Evolutionary conservation across 2,329 filamentous ascomycete genomes (phyloP).

Genomic region (Arthroderma sp.): DNA sequence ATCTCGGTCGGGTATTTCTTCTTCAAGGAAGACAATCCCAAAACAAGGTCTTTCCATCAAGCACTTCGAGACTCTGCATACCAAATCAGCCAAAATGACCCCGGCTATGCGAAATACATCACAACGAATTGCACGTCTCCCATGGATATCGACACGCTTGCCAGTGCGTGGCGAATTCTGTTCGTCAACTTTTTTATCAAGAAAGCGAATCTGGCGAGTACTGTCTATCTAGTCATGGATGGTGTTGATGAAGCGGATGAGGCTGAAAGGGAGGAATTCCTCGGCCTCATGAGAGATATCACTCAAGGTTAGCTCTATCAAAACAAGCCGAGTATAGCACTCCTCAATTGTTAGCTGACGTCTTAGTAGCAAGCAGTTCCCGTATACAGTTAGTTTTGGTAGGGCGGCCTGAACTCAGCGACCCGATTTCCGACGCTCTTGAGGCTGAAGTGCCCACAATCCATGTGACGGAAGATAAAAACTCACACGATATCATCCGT

Average conservation of each 20-base stretch:
- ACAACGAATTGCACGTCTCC: constrained; percentile 20
- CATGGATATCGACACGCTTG: constrained; percentile 32
- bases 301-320: constrained; percentile 7
- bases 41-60: constrained; percentile 34
- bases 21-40: constrained; percentile 29
- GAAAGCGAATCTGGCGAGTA: constrained; percentile 19
- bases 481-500: constrained; percentile 28
- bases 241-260: constrained; percentile 35
- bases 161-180: constrained; percentile 32
- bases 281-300: constrained; percentile 23
- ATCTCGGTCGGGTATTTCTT: constrained; percentile 34
- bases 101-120: constrained; percentile 32
- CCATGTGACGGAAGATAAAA: constrained; percentile 32
- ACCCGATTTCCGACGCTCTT: constrained; percentile 17
- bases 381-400: constrained; percentile 27
- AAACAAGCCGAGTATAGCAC: neutral
- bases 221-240: constrained; percentile 34
- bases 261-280: constrained; percentile 25
- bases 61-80: constrained; percentile 36
- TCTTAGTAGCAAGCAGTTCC: constrained; percentile 8
- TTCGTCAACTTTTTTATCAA: constrained; percentile 28
- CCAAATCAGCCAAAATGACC: constrained; percentile 35
- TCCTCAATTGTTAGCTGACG: neutral
- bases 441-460: constrained; percentile 24
- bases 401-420: constrained; percentile 32